Percentiles rank a stretch among this genome's conserved stretches.
These are phyloP conservation scores for Cordyceps cateniannulata DNA, from an alignment of 2,329 filamentous ascomycete genomes.

Conservation along the genomic window DNA sequence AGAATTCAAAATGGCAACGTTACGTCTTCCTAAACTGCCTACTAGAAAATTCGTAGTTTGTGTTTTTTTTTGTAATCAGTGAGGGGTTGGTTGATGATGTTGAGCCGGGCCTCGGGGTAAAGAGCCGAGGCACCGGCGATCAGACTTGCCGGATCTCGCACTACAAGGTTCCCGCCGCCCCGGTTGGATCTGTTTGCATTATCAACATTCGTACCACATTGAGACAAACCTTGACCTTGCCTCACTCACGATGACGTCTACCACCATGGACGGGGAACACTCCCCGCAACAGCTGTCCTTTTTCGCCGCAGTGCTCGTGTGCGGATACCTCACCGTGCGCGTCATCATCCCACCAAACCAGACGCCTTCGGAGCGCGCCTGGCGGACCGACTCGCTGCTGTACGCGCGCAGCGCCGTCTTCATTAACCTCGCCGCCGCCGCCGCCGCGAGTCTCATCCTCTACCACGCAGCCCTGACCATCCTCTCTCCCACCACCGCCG, in stretches of 20 bases:
- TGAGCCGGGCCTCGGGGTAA: too few relatives aligned
- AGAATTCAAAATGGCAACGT: too few relatives aligned
- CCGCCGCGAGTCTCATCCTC: background rate
- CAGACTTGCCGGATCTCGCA: background rate
- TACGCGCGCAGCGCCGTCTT: background rate
- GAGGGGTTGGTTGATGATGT: too few relatives aligned
- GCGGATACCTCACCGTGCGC: background rate
- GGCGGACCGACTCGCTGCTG: constrained; percentile 1
- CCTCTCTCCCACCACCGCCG: background rate
- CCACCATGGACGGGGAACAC: background rate
- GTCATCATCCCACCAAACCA: constrained; percentile 5
- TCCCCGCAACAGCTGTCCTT: constrained; percentile 1
- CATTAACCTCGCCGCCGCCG: background rate
- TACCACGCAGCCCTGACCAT: background rate
- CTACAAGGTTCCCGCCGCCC: background rate
- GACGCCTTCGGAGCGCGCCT: background rate
- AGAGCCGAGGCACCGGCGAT: background rate
- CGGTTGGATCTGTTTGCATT: background rate
- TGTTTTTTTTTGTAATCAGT: too few relatives aligned
- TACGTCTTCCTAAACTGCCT: too few relatives aligned
- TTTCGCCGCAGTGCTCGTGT: background rate
- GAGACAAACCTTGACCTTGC: background rate
- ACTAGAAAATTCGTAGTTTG: too few relatives aligned
- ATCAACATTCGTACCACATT: background rate
- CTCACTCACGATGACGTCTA: background rate